Evolutionary conservation across 495 filamentous ascomycete genomes (phyloP), one percentile per base, ranked within the genome.

Genomic region (Cenococcum geophilum): DNA sequence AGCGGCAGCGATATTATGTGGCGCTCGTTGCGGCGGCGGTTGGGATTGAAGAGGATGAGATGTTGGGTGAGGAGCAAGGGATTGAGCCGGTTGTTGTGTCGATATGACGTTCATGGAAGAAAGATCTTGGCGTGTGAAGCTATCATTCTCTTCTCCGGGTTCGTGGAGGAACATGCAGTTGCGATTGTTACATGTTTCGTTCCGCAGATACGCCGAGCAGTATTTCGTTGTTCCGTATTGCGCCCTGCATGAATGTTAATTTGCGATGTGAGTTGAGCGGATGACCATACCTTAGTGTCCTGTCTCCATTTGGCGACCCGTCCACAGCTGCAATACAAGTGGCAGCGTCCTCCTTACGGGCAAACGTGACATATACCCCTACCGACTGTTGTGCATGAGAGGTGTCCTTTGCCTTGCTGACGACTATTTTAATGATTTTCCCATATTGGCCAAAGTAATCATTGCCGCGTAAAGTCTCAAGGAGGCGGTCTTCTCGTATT

Each of bases 141-240:
- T 97, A 60, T 99, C 92, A 59, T 92, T 91, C 60, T 96, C 93
- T 70, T 99, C 93, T 18, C 92, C 93, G 18, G 92, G 87, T 72
- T 99, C 93, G 70, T 99, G 93, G 43, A 99, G 75, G 74, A 99
- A 99, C 79, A 96, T 99, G 75, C 93, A 99, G 58, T 89, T 89
- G 55, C 90, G 82, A 67, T 99, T 99, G 36, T 86, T 88, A 74
- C 93, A 99, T 59, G 83, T 84, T 71, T 99, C 93, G 57, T 91
- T 88, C 21, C 95, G 85, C 23, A 99, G 80, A 78, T 92, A 99
- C 9, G 93, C 93, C 0, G 93, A 97, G 74, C 93, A 99, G 72
- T 99, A 99, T 73, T 99, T 99, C 1, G 95, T 99, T 8, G 95
- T 99, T 21, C 95, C 95, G 57, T 95, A 89, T 73, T 97, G 95